Base-by-base conservation (phyloP, 345 rosid species). In the Kandelia obovata region DNA sequence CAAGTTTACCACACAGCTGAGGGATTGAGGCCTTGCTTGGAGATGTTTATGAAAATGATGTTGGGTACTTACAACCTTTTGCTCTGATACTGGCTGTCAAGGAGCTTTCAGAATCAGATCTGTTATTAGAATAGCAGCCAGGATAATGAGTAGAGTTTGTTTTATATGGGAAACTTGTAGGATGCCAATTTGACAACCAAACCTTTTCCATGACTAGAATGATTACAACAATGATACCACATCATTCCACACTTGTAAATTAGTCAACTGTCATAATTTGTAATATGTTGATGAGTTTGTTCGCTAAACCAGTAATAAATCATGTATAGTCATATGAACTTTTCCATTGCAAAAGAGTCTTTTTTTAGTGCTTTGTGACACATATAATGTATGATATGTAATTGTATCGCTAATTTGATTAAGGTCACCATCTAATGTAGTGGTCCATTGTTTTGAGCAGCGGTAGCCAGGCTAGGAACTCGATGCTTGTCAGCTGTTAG, bases 401-500 rank as follows among this genome's bases (percentile, higher is more conserved):
- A 58, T 20, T 26, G 20, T 37, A 7, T 30, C 0, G 3, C 9
- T 34, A 17, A 51, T 23, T 62, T 17, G n/a, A 58, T 71, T 53
- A 17, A 28, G 19, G 58, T 26, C 28, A 19, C 21, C 39, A 10
- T 66, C 61, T 65, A 17, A 59, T 53, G 21, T 72, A 30, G 20
- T 61, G 53, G 8, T 57, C 13, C 60, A 35, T 66, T 75, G 65
- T 19, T 69, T 68, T 79, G 82, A 68, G 70, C 88, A 94, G 98
- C 80, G 52, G 65, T 91, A 49, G 88, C 95, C 2, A 86, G 98
- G 81, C 89, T 91, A 61, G 87, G 86, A 0, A 79, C 98, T 10
- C 81, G 93, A 80, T 94, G 97, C 83, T 87, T 94, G 79, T 88
- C 93, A 46, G 91, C 98, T 0, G 85, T 91, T 39, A 73, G 92